Conservation (phyloP, 2,329 filamentous ascomycete genomes). For the Hypoxylon sp. region DNA sequence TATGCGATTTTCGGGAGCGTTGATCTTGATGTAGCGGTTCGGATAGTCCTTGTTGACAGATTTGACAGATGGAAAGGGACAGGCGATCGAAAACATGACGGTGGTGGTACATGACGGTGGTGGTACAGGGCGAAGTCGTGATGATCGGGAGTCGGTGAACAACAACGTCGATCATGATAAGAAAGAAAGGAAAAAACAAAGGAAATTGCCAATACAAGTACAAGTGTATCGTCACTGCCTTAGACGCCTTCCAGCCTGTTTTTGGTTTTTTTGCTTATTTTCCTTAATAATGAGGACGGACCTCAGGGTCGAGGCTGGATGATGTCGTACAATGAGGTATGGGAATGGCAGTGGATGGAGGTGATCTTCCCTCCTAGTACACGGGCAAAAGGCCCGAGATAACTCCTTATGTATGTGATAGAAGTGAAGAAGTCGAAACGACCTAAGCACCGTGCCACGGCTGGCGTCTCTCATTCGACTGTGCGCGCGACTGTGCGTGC, state of each 20-base stretch:
- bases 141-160: background rate
- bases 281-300: background rate
- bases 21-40: background rate
- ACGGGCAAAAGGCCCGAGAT: background rate
- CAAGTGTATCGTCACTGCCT: background rate
- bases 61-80: background rate
- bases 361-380: background rate
- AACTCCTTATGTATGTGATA: background rate
- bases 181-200: slow-evolving; percentile 4
- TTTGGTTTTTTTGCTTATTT: background rate
- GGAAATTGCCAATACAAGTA: background rate
- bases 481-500: background rate
- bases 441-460: background rate
- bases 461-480: background rate
- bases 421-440: background rate
- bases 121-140: background rate
- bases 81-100: background rate
- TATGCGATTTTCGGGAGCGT: background rate
- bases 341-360: background rate
- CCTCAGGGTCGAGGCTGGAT: background rate
- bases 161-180: background rate
- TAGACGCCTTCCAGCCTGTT: slow-evolving; percentile 4
- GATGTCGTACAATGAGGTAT: slow-evolving; percentile 1
- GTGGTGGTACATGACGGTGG: background rate
- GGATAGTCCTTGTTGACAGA: background rate